Conservation (phyloP, 2,329 filamentous ascomycete species). For the Claviceps lovelessii region DNA sequence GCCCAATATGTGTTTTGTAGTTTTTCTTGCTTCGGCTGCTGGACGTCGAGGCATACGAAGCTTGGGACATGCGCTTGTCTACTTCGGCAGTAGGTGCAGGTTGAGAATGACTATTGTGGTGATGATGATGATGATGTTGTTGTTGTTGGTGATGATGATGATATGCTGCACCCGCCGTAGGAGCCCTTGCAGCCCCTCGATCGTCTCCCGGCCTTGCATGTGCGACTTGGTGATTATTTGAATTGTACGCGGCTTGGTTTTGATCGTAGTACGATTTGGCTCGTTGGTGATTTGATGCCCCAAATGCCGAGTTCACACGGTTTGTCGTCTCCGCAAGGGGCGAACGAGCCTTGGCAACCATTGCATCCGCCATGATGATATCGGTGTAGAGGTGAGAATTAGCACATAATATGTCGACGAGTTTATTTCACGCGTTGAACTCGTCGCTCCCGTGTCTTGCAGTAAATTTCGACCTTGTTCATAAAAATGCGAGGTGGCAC, state of each 20-base stretch:
- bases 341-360: slow-evolving; percentile 18
- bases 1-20: slow-evolving; percentile 67
- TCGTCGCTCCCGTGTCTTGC: slow-evolving; percentile 4
- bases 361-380: slow-evolving; percentile 17
- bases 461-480: background rate
- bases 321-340: slow-evolving; percentile 34
- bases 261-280: slow-evolving; percentile 19
- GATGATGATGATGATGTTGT: too few relatives aligned
- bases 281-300: slow-evolving; percentile 13
- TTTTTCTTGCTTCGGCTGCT: slow-evolving; percentile 27
- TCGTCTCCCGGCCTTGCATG: slow-evolving; percentile 1
- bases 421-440: slow-evolving; percentile 4
- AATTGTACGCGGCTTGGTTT: slow-evolving; percentile 4
- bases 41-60: slow-evolving; percentile 26
- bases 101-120: slow-evolving; percentile 2
- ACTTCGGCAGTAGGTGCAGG: slow-evolving; percentile 19
- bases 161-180: background rate
- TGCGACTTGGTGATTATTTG: slow-evolving; percentile 3
- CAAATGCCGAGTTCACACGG: slow-evolving; percentile 29
- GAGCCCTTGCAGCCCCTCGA: background rate
- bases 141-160: background rate
- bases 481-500: background rate
- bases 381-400: slow-evolving; percentile 12
- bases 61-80: slow-evolving; percentile 24
- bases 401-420: slow-evolving; percentile 21